These are phyloP conservation scores for Begonia peltatifolia DNA, from an alignment of 306 rosid species.

Conservation along the genomic window DNA sequence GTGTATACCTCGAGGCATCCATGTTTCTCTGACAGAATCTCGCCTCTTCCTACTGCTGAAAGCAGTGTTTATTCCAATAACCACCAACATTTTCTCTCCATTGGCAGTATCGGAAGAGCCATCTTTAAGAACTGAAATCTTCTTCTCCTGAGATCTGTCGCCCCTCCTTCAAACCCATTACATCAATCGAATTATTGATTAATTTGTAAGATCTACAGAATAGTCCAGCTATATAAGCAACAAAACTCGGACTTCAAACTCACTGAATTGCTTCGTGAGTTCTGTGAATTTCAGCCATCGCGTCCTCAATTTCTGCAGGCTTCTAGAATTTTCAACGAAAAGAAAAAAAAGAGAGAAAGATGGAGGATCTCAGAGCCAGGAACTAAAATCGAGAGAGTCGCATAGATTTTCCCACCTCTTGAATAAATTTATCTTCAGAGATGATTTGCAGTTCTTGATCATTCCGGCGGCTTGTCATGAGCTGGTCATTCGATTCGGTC, in stretches of 20 bases:
- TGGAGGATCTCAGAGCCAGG: background rate
- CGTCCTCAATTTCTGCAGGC: slow-evolving; percentile 36
- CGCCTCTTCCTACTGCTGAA: slow-evolving; percentile 94
- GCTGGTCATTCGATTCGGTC: slow-evolving; percentile 47
- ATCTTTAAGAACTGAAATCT: slow-evolving; percentile 58
- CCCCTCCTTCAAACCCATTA: slow-evolving; percentile 21
- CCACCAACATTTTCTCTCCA: slow-evolving; percentile 69
- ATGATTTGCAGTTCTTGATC: slow-evolving; percentile 62
- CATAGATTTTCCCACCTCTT: slow-evolving; percentile 19
- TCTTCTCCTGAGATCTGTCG: slow-evolving; percentile 75
- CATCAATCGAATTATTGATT: slow-evolving; percentile 6
- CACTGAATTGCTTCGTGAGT: slow-evolving; percentile 89
- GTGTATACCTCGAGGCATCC: slow-evolving; percentile 92
- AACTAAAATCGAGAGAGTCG: background rate
- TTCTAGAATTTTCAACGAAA: slow-evolving; percentile 19
- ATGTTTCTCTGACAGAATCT: slow-evolving; percentile 93
- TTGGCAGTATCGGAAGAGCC: slow-evolving; percentile 18
- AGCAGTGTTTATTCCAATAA: slow-evolving; percentile 95
- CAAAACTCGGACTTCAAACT: slow-evolving; percentile 23
- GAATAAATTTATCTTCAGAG: slow-evolving; percentile 45
- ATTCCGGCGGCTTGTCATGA: slow-evolving; percentile 40
- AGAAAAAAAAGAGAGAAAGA: background rate
- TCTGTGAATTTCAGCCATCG: slow-evolving; percentile 45
- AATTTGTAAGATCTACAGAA: too few species aligned
- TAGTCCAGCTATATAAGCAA: slow-evolving; percentile 12